Conservation (phyloP, 2,329 filamentous ascomycete species). For the Alternaria arborescens region DNA sequence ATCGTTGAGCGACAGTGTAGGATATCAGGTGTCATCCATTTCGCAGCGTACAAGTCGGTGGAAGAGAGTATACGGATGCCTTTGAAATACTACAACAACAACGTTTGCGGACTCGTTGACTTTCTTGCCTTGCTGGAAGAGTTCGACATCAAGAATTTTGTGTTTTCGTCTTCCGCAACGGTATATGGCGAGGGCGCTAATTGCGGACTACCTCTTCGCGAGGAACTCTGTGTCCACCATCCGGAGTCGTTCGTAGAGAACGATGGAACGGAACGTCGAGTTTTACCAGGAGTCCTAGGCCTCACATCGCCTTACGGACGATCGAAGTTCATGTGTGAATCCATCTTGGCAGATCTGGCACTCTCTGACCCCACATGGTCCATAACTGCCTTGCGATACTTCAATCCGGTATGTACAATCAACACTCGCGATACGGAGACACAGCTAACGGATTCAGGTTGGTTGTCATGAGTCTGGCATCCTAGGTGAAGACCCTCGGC, state of each 20-base stretch:
- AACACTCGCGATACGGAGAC: not conserved
- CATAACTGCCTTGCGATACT: conserved; percentile 71
- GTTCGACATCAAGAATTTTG: conserved; percentile 70
- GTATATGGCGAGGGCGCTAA: conserved; percentile 65
- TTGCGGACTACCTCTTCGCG: conserved; percentile 60
- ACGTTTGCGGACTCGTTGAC: conserved; percentile 69
- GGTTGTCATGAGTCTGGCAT: conserved; percentile 71
- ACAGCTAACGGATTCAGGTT: conserved; percentile 47
- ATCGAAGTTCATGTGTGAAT: conserved; percentile 73
- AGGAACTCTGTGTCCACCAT: conserved; percentile 65
- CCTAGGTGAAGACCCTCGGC: conserved; percentile 70
- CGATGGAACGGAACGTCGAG: conserved; percentile 53
- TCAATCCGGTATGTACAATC: conserved; percentile 63
- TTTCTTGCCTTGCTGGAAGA: conserved; percentile 66
- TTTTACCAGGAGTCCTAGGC: conserved; percentile 62
- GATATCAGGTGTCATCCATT: conserved; percentile 73
- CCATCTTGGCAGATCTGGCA: conserved; percentile 70
- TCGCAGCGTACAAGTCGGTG: conserved; percentile 73
- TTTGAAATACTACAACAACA: conserved; percentile 73
- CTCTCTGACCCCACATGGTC: conserved; percentile 68
- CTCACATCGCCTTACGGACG: conserved; percentile 72
- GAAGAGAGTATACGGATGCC: conserved; percentile 69
- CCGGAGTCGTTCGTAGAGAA: conserved; percentile 57
- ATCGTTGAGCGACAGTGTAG: conserved; percentile 53
- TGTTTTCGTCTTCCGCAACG: conserved; percentile 73